These are phyloP conservation scores for Ustilago curta DNA, from an alignment of 1,284 basidiomycete species.

Conservation along the genomic window DNA sequence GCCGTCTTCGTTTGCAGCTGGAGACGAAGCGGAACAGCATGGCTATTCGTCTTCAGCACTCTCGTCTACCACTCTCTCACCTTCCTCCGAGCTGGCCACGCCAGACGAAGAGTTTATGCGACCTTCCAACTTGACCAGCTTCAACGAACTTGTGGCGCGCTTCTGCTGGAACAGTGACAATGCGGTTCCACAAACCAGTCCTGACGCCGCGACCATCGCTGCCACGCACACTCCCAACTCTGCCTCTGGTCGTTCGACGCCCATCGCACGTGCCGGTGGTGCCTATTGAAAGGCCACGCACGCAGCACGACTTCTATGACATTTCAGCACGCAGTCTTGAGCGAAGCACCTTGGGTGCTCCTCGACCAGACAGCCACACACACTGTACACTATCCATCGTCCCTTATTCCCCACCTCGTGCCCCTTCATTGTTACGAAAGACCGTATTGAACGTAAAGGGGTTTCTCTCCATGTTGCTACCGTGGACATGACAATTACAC, in stretches of 20 bases:
- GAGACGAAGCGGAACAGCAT: constrained; percentile 38
- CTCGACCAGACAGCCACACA: constrained; percentile 14
- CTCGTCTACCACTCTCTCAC: constrained; percentile 44
- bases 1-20: constrained; percentile 32
- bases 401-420: not conserved
- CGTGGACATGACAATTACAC: constrained; percentile 10
- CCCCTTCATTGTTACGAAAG: not conserved
- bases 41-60: constrained; percentile 44
- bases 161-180: constrained; percentile 64
- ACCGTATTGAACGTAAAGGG: constrained; percentile 15
- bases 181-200: constrained; percentile 38
- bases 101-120: constrained; percentile 51
- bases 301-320: constrained; percentile 9
- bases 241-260: constrained; percentile 48
- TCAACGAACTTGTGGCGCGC: constrained; percentile 59
- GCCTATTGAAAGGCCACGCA: constrained; percentile 18
- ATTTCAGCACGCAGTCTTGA: not conserved
- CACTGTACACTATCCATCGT: constrained; percentile 27
- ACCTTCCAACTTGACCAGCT: constrained; percentile 58
- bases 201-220: constrained; percentile 17
- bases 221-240: constrained; percentile 35
- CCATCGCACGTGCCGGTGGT: constrained; percentile 44
- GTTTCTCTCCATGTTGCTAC: not conserved
- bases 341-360: not conserved
- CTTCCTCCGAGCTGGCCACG: constrained; percentile 49